Base-by-base conservation (phyloP, 2,329 filamentous ascomycete species). In the Curvularia spicifera region DNA sequence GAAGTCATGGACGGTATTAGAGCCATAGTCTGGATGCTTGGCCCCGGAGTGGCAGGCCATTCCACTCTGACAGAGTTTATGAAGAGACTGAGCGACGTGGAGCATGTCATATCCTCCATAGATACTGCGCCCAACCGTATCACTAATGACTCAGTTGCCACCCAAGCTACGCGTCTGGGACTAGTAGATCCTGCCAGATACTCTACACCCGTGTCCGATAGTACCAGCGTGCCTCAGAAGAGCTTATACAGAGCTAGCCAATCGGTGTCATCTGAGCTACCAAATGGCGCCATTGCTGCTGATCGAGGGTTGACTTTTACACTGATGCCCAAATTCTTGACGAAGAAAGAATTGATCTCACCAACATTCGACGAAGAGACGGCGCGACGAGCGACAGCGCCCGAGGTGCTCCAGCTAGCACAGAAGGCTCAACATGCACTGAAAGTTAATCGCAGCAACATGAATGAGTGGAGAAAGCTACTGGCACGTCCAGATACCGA, bases 21-120 rank as follows among this genome's bases (percentile, higher is more conserved):
- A 45, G 83, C 84, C 40, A 85, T 96, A 48, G 85, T 95, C 66
- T 99, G 95, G 94, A 87, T 91, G 24, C 83, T 97, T 26, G 91
- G 91, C 0, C 82, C 83, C 4, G 87, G 84, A 2, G 82, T 98
- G 13, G 80, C 83, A 6, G 79, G 83, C 3, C 84, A 95, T 72
- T 70, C 83, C 10, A 82, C 81, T 22, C 76, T 99, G 18, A 83
- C 84, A 55, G 78, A 84, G 1, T 97, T 97, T 72, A 91, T 96
- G 76, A 69, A 83, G 28, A 81, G 84, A 35, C 84, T 86, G 64
- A 74, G 80, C 1, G 71, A 85, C 15, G 76, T 91, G 35, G 84
- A 89, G 72, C 95, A 99, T 75, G 80, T 94, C 44, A 83, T 99
- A 15, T 91, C 92, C 18, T 89, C 91, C 1, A 77, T 84, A 2